A percentile compares a stretch with the other conserved stretches of the same genome.
Evolutionary conservation across 495 filamentous ascomycete genomes (phyloP).

Genomic region (Penicillium robsamsonii): DNA sequence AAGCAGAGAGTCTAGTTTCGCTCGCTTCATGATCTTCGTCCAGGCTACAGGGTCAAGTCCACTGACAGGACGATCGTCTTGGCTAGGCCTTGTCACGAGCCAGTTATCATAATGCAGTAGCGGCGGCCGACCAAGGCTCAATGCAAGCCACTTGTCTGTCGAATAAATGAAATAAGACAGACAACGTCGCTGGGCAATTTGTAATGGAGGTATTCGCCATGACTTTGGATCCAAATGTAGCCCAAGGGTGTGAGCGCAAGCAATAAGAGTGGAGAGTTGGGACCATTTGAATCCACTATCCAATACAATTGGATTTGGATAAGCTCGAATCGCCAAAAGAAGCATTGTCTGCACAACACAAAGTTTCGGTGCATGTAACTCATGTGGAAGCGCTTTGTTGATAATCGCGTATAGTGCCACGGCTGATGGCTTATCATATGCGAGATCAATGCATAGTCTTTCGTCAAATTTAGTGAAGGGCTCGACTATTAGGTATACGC

Average conservation of each 20-base stretch:
- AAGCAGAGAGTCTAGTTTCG: conserved; percentile 2
- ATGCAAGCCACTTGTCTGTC: conserved; percentile 7
- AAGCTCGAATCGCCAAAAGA: conserved; percentile 8
- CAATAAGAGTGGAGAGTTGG: neutral
- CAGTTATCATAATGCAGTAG: conserved; percentile 9
- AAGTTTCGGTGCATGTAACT: conserved; percentile 9
- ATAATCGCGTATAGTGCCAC: conserved; percentile 3
- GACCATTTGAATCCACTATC: conserved; percentile 9
- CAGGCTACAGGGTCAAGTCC: neutral
- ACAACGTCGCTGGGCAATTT: conserved; percentile 2
- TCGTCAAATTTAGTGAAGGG: conserved; percentile 9
- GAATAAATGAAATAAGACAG: conserved; percentile 6
- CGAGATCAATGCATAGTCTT: conserved; percentile 8
- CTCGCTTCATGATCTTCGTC: conserved; percentile 2
- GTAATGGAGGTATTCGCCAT: neutral
- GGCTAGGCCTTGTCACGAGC: conserved; percentile 9
- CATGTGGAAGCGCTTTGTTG: conserved; percentile 6
- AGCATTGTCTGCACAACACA: conserved; percentile 8
- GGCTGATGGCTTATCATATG: conserved; percentile 4
- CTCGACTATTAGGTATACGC: conserved; percentile 5
- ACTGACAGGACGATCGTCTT: neutral
- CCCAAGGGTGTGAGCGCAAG: conserved; percentile 1
- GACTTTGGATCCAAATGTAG: conserved; percentile 7
- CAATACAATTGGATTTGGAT: conserved; percentile 8
- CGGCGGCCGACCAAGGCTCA: conserved; percentile 10